phyloP scores from a whole-genome alignment of 108 stramenopile genomes.

The Nitzschia sp. region DNA sequence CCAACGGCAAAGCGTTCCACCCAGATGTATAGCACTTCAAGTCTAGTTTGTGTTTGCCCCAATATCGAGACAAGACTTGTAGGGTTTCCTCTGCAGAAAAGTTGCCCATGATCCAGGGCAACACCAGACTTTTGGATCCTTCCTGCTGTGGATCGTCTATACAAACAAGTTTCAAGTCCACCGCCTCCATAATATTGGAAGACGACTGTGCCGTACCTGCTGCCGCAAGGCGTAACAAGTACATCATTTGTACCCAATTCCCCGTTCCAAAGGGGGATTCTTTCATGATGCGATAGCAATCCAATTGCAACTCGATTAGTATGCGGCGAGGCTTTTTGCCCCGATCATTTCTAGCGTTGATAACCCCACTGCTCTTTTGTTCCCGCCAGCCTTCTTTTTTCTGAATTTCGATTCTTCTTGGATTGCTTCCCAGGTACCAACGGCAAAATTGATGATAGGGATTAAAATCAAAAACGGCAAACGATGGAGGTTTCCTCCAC shows the following conservation, averaged over 20 bases:
- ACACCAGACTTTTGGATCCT: not conserved
- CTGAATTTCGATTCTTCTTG: too few species aligned
- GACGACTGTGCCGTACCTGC: not conserved
- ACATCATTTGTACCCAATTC: constrained; percentile 14
- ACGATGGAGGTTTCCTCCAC: too few species aligned
- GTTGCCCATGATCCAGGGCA: not conserved
- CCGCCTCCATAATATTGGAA: too few species aligned
- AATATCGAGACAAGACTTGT: not conserved
- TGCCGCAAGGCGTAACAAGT: constrained; percentile 2
- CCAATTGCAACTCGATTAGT: not conserved
- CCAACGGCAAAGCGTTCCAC: constrained; percentile 18
- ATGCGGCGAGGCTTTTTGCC: not conserved
- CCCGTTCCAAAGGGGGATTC: constrained; percentile 9
- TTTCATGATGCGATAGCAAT: not conserved
- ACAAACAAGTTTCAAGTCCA: not conserved
- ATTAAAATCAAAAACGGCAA: not conserved
- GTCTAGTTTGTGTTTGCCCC: not conserved
- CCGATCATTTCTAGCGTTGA: not conserved
- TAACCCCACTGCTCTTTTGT: not conserved
- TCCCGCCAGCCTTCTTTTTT: not conserved
- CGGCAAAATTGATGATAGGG: not conserved
- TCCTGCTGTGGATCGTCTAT: not conserved
- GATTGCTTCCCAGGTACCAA: not conserved
- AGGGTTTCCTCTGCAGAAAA: not conserved
- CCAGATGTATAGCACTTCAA: not conserved